phyloP scores from a whole-genome alignment of 306 rosid species.

The Trifolium dubium region DNA sequence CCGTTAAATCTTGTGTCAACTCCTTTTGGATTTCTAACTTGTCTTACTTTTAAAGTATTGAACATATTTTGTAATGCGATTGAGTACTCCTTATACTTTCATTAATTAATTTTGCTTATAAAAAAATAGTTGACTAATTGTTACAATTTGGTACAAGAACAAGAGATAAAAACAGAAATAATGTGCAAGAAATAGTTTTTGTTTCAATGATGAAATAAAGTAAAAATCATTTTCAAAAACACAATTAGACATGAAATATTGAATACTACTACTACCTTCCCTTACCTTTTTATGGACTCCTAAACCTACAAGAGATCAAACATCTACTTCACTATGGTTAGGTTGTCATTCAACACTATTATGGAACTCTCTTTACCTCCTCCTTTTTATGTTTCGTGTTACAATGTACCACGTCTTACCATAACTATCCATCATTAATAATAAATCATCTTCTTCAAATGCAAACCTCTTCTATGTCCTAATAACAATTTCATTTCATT shows the following conservation, averaged over 20 bases:
- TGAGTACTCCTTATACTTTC: no score
- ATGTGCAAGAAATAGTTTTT: background rate
- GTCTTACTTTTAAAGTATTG: no score
- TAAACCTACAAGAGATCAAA: conserved; percentile 62
- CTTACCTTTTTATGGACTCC: conserved; percentile 50
- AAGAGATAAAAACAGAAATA: no score
- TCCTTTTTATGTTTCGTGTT: conserved; percentile 45
- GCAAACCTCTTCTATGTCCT: conserved; percentile 26
- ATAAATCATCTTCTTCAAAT: conserved; percentile 30
- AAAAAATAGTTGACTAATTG: no score
- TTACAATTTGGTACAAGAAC: no score
- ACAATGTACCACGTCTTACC: conserved; percentile 51
- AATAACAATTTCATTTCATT: conserved; percentile 31
- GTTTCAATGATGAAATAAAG: background rate
- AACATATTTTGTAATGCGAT: no score
- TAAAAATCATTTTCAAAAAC: conserved; percentile 41
- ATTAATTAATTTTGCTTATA: no score
- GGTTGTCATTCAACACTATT: conserved; percentile 48
- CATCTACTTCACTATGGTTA: conserved; percentile 61
- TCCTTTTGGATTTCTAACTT: no score
- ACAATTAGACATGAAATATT: conserved; percentile 38
- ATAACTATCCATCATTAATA: conserved; percentile 45
- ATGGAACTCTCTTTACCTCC: conserved; percentile 21
- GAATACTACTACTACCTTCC: conserved; percentile 30
- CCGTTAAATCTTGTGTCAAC: no score